These are phyloP conservation scores for Ceratobasidium papillatum DNA, from an alignment of 1,284 basidiomycete genomes.

Conservation along the genomic window DNA sequence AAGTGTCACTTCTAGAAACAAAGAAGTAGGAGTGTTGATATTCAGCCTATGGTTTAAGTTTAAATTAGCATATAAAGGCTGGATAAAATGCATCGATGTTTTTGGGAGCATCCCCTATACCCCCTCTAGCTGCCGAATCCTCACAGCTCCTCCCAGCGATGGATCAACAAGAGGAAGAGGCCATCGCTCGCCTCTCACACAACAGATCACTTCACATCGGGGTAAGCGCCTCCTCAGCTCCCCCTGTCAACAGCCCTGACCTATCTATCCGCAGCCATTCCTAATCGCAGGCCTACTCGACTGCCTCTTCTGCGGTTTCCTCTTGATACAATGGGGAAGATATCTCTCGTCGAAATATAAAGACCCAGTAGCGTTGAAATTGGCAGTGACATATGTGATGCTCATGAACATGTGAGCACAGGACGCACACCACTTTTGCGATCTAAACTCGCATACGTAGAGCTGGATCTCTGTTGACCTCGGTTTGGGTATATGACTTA, in stretches of 20 bases:
- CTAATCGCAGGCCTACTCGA: no score
- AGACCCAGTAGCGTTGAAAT: not conserved
- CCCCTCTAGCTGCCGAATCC: no score
- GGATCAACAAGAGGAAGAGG: not conserved
- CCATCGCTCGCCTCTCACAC: not conserved
- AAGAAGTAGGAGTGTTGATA: no score
- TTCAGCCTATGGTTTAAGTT: no score
- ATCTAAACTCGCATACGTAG: not conserved
- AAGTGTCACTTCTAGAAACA: no score
- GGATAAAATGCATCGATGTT: no score
- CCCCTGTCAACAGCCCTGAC: not conserved
- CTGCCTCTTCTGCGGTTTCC: no score
- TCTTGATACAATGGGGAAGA: not conserved
- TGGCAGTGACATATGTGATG: not conserved
- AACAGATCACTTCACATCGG: conserved; percentile 21
- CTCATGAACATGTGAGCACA: not conserved
- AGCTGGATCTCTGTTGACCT: conserved; percentile 1
- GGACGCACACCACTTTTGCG: not conserved
- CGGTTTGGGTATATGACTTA: conserved; percentile 13
- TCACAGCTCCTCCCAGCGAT: no score
- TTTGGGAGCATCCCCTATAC: no score
- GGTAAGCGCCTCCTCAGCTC: not conserved
- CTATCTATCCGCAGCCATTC: no score
- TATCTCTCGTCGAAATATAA: not conserved
- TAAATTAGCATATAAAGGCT: no score